Evolutionary conservation across 495 filamentous ascomycete genomes (phyloP), one percentile per base, ranked within the genome.

Genomic region (Podospora conica): DNA sequence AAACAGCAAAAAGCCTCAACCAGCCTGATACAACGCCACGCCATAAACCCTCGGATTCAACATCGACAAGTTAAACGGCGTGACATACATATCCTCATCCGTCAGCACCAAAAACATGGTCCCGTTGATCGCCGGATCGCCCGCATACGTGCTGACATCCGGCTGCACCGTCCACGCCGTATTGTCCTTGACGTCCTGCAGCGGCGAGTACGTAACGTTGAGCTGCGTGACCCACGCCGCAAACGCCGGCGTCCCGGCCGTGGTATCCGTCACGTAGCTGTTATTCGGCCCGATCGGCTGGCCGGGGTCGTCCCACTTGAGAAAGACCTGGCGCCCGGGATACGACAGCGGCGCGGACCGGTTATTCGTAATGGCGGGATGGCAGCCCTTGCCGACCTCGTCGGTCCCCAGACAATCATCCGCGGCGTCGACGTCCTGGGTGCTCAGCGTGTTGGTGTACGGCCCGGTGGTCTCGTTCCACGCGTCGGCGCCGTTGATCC

Each of bases 161-260:
- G 91, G 93, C 79, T 97, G 92, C 62, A 82, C 82, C 0, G 91
- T 91, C 68, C 78, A 87, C 0, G 88, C 91, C 2, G 77, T 78
- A 61, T 84, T 86, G 20, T 77, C 75, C 9, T 80, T 77, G 1
- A 81, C 79, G 60, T 88, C 72, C 6, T 75, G 82, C 67, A 96
- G 75, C 1, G 87, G 80, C 2, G 91, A 86, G 74, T 96, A 96
- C 0, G 92, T 96, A 24, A 92, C 80, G 68, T 97, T 96, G 31
- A 96, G 78, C 83, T 96, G 92, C n/a, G 79, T 82, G 9, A 90
- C 85, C 91, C 91, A 97, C 0, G 84, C 84, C 2, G 93, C 93
- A 53, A 83, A 97, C 53, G 75, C 74, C 0, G 91, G 88, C 3
- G 71, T 66, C 1, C 84, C 83, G 5, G 88, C 90, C 0, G 66